Percentiles rank a stretch among this genome's conserved stretches.
These are phyloP conservation scores for Penicillium canariense DNA, from an alignment of 495 filamentous ascomycete species.

Conservation along the genomic window DNA sequence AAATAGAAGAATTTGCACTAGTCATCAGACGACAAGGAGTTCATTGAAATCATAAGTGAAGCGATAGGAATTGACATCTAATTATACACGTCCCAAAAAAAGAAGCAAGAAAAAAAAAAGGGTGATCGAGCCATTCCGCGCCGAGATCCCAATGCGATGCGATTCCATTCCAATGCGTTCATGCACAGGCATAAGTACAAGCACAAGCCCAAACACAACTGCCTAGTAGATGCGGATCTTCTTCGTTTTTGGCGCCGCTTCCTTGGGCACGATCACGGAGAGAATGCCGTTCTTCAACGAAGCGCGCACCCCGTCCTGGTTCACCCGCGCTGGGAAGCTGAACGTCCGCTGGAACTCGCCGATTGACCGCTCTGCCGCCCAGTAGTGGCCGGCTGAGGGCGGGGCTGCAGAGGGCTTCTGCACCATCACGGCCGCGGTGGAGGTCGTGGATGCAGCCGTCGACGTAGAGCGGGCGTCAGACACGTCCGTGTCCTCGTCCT, in stretches of 20 bases:
- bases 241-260: conserved; percentile 48
- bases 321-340: conserved; percentile 68
- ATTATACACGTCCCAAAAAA: neutral
- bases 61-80: neutral
- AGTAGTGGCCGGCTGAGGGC: conserved; percentile 55
- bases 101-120: neutral
- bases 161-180: neutral
- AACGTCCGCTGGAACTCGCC: conserved; percentile 81
- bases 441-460: conserved; percentile 7
- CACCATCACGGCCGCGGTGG: neutral
- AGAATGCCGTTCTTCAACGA: conserved; percentile 73
- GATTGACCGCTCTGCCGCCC: conserved; percentile 75
- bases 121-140: neutral
- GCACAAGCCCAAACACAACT: too few species aligned
- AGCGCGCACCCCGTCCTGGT: conserved; percentile 76
- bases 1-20: too few species aligned
- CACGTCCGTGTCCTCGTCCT: conserved; percentile 22
- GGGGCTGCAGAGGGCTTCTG: conserved; percentile 17
- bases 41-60: neutral
- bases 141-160: neutral
- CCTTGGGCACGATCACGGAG: conserved; percentile 73
- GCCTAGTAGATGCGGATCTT: conserved; percentile 59
- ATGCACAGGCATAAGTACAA: neutral
- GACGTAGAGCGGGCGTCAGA: conserved; percentile 10
- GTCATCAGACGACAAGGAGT: too few species aligned